Conservation (phyloP, 2,329 filamentous ascomycete genomes). For the Fusarium nanum region DNA sequence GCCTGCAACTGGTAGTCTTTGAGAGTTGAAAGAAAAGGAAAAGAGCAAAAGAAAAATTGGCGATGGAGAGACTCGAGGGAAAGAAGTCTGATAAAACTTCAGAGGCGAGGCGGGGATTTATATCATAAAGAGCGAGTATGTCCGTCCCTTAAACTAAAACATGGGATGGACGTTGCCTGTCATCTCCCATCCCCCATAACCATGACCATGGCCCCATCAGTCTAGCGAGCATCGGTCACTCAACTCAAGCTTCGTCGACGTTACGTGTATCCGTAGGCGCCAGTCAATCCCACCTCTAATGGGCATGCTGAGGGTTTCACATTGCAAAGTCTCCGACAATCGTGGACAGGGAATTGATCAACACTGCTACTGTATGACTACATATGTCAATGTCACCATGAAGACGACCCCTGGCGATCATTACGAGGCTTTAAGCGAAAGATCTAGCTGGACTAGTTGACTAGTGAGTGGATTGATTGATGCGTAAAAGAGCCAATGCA, state of each 20-base stretch:
- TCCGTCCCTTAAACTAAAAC: background rate
- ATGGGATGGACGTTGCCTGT: slow-evolving; percentile 20
- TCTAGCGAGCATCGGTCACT: background rate
- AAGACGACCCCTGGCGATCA: slow-evolving; percentile 37
- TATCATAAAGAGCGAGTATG: slow-evolving; percentile 16
- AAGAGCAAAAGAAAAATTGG: slow-evolving; percentile 34
- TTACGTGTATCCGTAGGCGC: slow-evolving; percentile 24
- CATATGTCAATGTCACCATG: background rate
- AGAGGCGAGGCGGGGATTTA: slow-evolving; percentile 32
- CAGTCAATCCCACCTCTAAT: slow-evolving; percentile 31
- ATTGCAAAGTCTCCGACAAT: slow-evolving; percentile 30
- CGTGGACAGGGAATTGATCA: slow-evolving; percentile 25
- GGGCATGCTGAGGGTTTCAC: slow-evolving; percentile 42
- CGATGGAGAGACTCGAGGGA: slow-evolving; percentile 38
- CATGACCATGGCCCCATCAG: background rate
- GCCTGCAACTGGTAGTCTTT: slow-evolving; percentile 46
- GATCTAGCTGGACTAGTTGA: slow-evolving; percentile 23
- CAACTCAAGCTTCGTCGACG: slow-evolving; percentile 9
- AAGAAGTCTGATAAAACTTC: background rate
- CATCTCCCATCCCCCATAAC: slow-evolving; percentile 17
- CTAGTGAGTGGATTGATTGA: slow-evolving; percentile 1
- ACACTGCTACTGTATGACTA: background rate
- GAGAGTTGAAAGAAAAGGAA: slow-evolving; percentile 41
- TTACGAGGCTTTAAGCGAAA: slow-evolving; percentile 40
- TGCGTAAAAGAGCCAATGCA: slow-evolving; percentile 22